Percentiles rank a stretch among this genome's conserved stretches.
Evolutionary conservation across 805 yeast genomes (phyloP).

Genomic region (Kregervanrija delftensis): DNA sequence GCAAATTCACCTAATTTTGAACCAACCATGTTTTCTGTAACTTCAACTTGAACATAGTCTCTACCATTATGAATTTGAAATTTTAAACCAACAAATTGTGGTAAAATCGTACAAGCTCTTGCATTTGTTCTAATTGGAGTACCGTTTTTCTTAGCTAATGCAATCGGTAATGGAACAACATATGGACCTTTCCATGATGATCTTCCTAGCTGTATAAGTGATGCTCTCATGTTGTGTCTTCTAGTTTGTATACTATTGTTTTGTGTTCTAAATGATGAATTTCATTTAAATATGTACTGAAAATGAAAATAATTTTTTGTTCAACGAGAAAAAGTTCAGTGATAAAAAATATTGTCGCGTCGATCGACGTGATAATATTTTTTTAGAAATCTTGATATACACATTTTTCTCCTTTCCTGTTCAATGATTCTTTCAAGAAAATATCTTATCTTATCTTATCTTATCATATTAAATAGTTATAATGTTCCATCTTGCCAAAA

Average conservation of each 20-base stretch:
- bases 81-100: conserved; percentile 90
- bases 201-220: conserved; percentile 36
- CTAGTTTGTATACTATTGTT: background rate
- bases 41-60: conserved; percentile 81
- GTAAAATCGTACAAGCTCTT: conserved; percentile 87
- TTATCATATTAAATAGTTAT: background rate
- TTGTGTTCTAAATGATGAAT: background rate
- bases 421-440: background rate
- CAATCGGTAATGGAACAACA: conserved; percentile 90
- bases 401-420: background rate
- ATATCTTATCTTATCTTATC: background rate
- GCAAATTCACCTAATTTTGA: conserved; percentile 93
- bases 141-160: conserved; percentile 71
- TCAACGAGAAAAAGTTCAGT: too few relatives aligned
- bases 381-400: background rate
- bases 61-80: conserved; percentile 96
- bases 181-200: conserved; percentile 78
- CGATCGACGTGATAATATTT: too few relatives aligned
- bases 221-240: conserved; percentile 29
- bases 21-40: conserved; percentile 96
- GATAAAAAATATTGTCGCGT: too few relatives aligned
- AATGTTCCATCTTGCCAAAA: conserved; percentile 66
- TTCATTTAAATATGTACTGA: too few relatives aligned
- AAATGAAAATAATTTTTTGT: too few relatives aligned
- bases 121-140: conserved; percentile 95